Conservation (phyloP, 2,329 filamentous ascomycete species). For the Cladosporium sp. region DNA sequence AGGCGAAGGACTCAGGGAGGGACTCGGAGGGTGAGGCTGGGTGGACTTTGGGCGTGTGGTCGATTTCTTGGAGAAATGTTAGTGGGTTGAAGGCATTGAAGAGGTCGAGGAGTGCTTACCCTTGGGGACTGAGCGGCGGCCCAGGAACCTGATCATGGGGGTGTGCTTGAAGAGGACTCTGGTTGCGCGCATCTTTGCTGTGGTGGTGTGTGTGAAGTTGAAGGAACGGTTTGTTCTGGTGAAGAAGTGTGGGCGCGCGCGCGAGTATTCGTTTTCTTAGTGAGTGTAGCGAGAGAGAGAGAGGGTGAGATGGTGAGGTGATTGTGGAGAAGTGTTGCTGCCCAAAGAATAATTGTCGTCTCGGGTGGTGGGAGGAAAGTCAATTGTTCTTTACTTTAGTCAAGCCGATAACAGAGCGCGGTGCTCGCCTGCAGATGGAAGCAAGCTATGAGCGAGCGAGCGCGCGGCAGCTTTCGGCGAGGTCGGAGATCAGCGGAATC, state of each 20-base stretch:
- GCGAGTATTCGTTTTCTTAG: not conserved
- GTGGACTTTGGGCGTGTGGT: conserved; percentile 73
- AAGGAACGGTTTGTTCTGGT: not conserved
- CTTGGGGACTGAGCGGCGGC: conserved; percentile 48
- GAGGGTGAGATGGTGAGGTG: not conserved
- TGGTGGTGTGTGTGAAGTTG: conserved; percentile 1
- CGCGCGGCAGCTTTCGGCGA: conserved; percentile 14
- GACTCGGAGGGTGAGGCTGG: conserved; percentile 66
- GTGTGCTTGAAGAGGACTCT: conserved; percentile 48
- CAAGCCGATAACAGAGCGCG: not conserved
- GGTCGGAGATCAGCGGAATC: conserved; percentile 3
- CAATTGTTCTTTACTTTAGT: conserved; percentile 4
- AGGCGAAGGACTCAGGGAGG: conserved; percentile 70
- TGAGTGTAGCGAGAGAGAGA: not conserved
- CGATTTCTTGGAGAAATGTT: conserved; percentile 56
- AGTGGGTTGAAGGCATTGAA: not conserved
- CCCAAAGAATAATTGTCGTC: not conserved
- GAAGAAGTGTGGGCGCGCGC: not conserved
- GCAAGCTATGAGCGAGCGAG: not conserved
- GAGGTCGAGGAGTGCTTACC: conserved; percentile 35
- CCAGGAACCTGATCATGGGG: conserved; percentile 54
- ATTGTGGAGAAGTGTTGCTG: not conserved
- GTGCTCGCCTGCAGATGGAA: conserved; percentile 5
- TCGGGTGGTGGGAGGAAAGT: not conserved
- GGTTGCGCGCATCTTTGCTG: conserved; percentile 46